A percentile compares a stretch with the other conserved stretches of the same genome.
Evolutionary conservation across 2,329 filamentous ascomycete genomes (phyloP).

Genomic region (Colletotrichum sp.): DNA sequence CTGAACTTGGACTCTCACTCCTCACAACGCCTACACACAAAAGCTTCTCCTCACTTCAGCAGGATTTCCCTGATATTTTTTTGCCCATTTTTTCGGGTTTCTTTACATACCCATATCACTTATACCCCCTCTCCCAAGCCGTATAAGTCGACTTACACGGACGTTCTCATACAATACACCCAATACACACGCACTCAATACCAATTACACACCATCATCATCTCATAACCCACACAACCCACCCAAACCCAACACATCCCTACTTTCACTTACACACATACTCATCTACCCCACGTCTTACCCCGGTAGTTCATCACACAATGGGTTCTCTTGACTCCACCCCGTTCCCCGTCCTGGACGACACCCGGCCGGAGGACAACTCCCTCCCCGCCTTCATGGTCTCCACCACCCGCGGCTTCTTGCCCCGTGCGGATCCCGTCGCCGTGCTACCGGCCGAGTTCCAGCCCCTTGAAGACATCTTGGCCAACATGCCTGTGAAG

Average conservation of each 20-base stretch:
- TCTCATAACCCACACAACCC: slow-evolving; percentile 8
- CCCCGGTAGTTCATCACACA: neutral
- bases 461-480: slow-evolving; percentile 71
- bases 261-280: neutral
- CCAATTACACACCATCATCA: neutral
- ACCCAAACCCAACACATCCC: neutral
- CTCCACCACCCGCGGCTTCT: slow-evolving; percentile 75
- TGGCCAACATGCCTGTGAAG: slow-evolving; percentile 80
- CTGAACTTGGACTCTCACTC: slow-evolving; percentile 15
- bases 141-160: slow-evolving; percentile 5
- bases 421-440: slow-evolving; percentile 70
- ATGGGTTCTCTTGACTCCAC: slow-evolving; percentile 46
- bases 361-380: slow-evolving; percentile 65
- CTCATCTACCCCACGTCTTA: neutral
- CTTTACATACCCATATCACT: slow-evolving; percentile 10
- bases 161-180: neutral
- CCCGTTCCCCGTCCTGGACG: slow-evolving; percentile 66
- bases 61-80: neutral
- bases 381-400: slow-evolving; percentile 80
- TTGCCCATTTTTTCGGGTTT: slow-evolving; percentile 1
- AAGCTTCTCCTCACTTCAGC: neutral
- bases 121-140: neutral
- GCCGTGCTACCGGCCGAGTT: slow-evolving; percentile 75
- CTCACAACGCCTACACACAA: slow-evolving; percentile 11
- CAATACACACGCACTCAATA: neutral